Evolutionary conservation across 1,284 basidiomycete genomes (phyloP), one percentile per base, ranked within the genome.

Genomic region (Pascua guehoae): DNA sequence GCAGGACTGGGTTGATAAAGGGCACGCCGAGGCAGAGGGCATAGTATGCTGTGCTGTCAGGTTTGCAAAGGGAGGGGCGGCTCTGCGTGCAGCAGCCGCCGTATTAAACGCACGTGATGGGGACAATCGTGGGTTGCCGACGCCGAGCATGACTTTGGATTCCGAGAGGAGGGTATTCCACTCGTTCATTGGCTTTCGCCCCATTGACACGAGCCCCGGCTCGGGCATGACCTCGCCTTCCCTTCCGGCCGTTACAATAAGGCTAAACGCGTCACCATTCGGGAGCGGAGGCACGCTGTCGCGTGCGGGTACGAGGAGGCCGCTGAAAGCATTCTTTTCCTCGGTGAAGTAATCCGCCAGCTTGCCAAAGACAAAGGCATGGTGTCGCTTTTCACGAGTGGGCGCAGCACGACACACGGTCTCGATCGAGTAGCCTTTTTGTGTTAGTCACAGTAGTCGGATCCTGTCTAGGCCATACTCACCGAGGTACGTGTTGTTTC

Each of bases 1-100:
- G 52, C 9, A 68, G 24, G 32, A 79, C 68, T 1, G 78, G 79
- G 58, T 80, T 80, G 62, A 80, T 74, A 64, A 79, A 80, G 10
- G 78, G 78, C 5, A 79, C 71, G 8, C 78, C 78, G 36, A 76
- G 55, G 42, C 78, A 79, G 9, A 80, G 63, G 4, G 76, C 77
- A 45, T 79, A 77, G 57, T 75, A 79, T 0, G 78, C 65, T 67
- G 9, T 47, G 45, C 4, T 2, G 24, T 32, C 7, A 32, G 24
- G 4, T 32, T 32, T 32, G 24, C 24, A 7, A n/a, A n/a, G n/a
- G n/a, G n/a, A n/a, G 24, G 24, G 24, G 24, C 24, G 7, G 24
- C 24, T 32, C 24, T 32, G 24, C 24, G 7, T 32, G 24, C 24
- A 32, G 24, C 24, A 32, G 24, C 24, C n/a, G n/a, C n/a, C n/a